A percentile compares a stretch with the other conserved stretches of the same genome.
These are phyloP conservation scores for Backusella tuberculispora DNA, from an alignment of 192 early-diverging fungal genomes.

Conservation along the genomic window DNA sequence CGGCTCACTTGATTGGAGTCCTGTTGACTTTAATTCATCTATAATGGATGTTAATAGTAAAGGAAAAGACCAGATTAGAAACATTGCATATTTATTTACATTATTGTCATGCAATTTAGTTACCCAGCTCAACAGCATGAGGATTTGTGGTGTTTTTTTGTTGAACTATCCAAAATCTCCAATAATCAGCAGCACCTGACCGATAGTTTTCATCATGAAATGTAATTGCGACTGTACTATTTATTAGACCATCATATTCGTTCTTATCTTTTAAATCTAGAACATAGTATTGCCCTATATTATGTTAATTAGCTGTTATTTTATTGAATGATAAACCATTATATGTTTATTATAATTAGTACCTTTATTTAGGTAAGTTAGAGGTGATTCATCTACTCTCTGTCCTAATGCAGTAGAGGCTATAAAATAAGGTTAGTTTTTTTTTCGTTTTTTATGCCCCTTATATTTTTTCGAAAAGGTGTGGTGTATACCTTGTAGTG, in stretches of 20 bases:
- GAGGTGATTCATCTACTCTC: conserved; percentile 56
- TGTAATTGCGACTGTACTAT: conserved; percentile 60
- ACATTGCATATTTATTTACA: not conserved
- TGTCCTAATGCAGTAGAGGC: conserved; percentile 60
- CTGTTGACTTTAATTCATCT: conserved; percentile 27
- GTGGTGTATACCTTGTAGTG: not conserved
- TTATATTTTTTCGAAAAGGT: not conserved
- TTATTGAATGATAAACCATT: not conserved
- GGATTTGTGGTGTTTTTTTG: conserved; percentile 59
- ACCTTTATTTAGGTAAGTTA: conserved; percentile 79
- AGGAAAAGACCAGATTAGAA: not conserved
- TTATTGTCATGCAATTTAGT: not conserved
- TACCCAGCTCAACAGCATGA: conserved; percentile 68
- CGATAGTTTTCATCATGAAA: conserved; percentile 77
- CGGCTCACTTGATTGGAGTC: conserved; percentile 58
- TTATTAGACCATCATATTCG: conserved; percentile 51
- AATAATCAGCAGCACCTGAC: conserved; percentile 62
- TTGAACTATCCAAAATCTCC: conserved; percentile 79
- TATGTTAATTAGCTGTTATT: not conserved
- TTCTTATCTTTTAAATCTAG: conserved; percentile 56
- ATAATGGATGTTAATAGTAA: not conserved
- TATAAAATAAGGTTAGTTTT: not conserved
- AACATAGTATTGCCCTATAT: conserved; percentile 60
- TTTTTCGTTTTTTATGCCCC: not conserved
- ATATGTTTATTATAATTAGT: conserved; percentile 16